Base-by-base conservation (phyloP, 176 grass and related monocot species). In the Carex scoparia region DNA sequence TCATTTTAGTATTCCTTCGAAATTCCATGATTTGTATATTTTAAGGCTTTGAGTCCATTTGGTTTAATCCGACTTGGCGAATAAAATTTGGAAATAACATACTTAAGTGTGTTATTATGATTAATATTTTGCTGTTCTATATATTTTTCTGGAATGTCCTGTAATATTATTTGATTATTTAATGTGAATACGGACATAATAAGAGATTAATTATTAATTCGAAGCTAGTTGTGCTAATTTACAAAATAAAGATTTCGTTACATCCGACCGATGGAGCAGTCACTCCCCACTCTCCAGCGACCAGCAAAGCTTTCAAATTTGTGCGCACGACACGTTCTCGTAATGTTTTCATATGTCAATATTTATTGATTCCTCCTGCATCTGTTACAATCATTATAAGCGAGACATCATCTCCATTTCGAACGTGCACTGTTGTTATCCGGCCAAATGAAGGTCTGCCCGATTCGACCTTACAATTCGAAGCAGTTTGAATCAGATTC, bases 211-310 rank as follows among this genome's bases (percentile, higher is more conserved):
- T 69, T 40, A 18, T 18, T 69, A 68, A 31, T 76, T 14, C 3
- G 46, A 55, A 55, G 72, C 12, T 75, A 12, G 71, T 75, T 53
- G 71, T 74, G 23, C 46, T 75, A 75, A 30, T 75, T 51, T 44
- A 75, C 71, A 75, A 75, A 75, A 75, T 75, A 75, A 75, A 75
- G 46, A 75, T 75, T 75, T 51, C 13, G 71, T 75, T 54, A 75
- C 53, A 54, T 54, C 46, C 38, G 18, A 42, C 7, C 2, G 16
- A 74, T 51, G 10, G 3, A 48, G 49, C 69, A 46, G 69, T 73
- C 69, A 73, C 44, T 70, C 67, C 67, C 67, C 71, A 75, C 19
- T 75, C 71, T 54, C 71, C 46, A 76, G 71, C 71, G 27, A 54
- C n/a, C 71, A 76, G 71, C 46, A 54, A 28, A 76, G 71, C 48